Base-by-base conservation (phyloP, 176 grass and related monocot species). In the Themeda triandra region DNA sequence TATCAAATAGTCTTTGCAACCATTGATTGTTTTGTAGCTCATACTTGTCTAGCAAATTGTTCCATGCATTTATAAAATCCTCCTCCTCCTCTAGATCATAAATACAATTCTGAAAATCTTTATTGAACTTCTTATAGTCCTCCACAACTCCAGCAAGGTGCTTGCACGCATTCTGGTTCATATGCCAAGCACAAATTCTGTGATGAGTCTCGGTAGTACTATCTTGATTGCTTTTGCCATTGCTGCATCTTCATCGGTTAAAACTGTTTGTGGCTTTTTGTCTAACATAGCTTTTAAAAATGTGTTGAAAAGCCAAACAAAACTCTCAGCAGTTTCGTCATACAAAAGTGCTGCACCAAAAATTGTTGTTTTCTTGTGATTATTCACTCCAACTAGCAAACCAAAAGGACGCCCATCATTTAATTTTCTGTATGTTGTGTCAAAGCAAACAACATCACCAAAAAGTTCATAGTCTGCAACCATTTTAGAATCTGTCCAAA, bases 91-190 rank as follows among this genome's bases (percentile, higher is more conserved):
- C 66, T n/a, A 23, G 24, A 71, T 72, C 80, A 72, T 72, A 82
- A 2, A 60, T 72, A 15, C 35, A 82, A 1, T 44, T 29, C 0
- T 82, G 33, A 5, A 72, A 82, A 5, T 71, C 24, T 31, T 1
- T 17, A 62, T 82, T 82, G 6, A 72, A 82, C 36, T 71, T 82
- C 35, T 82, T 82, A 10, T 82, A 82, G 11, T 62, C 24, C 0
- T 58, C 25, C 6, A 82, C 51, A 42, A 60, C 80, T 60, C 23
- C 15, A 42, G 24, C 5, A 23, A 82, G 80, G 15, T 82, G 51
- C 35, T 82, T 72, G 15, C 49, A 82, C 14, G 80, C 37, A 45
- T 73, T 83, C 8, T 63, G 69, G 19, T 83, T 83, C 80, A 73
- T 63, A 32, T 83, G 80, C 67, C 80, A 83, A 10, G 70, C 25